Percentiles rank a stretch among this genome's conserved stretches.
phyloP scores from a whole-genome alignment of 441 rosid genomes.

The Bruguiera hainesii region DNA sequence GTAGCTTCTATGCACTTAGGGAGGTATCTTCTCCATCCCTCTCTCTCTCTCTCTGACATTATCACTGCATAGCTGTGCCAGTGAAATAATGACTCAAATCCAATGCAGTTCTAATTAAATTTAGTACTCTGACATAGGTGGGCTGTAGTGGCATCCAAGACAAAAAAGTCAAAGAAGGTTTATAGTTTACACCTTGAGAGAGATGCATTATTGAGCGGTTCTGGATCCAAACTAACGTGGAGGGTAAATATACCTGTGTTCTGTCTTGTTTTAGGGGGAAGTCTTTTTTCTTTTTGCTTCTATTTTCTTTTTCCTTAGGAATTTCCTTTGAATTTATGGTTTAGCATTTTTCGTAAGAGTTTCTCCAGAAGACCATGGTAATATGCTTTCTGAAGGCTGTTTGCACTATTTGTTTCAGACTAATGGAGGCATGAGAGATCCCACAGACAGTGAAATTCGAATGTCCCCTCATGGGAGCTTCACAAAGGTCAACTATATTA shows the following conservation, averaged over 20 bases:
- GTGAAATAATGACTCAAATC: neutral
- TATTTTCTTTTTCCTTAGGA: neutral
- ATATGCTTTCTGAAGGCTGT: slow-evolving; percentile 5
- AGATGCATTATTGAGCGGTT: slow-evolving; percentile 44
- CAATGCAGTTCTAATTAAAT: neutral
- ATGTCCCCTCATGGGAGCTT: slow-evolving; percentile 63
- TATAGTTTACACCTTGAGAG: slow-evolving; percentile 47
- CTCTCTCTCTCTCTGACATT: neutral
- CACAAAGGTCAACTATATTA: slow-evolving; percentile 45
- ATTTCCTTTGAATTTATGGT: neutral
- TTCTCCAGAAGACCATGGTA: neutral
- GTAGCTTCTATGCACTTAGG: slow-evolving; percentile 74
- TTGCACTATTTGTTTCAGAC: slow-evolving; percentile 32
- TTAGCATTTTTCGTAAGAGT: neutral
- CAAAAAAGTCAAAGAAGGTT: slow-evolving; percentile 54
- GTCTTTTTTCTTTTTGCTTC: slow-evolving; percentile 7
- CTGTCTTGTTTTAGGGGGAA: neutral
- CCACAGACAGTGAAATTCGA: slow-evolving; percentile 39
- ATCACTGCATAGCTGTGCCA: neutral
- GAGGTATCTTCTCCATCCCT: slow-evolving; percentile 33
- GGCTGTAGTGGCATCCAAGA: slow-evolving; percentile 64
- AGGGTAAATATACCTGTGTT: slow-evolving; percentile 35
- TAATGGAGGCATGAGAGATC: slow-evolving; percentile 59
- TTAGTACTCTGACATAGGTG: slow-evolving; percentile 29
- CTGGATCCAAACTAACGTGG: slow-evolving; percentile 49